A percentile compares a stretch with the other conserved stretches of the same genome.
Evolutionary conservation across 768 basidiomycete genomes (phyloP).

Genomic region (Tricholoma sp.): DNA sequence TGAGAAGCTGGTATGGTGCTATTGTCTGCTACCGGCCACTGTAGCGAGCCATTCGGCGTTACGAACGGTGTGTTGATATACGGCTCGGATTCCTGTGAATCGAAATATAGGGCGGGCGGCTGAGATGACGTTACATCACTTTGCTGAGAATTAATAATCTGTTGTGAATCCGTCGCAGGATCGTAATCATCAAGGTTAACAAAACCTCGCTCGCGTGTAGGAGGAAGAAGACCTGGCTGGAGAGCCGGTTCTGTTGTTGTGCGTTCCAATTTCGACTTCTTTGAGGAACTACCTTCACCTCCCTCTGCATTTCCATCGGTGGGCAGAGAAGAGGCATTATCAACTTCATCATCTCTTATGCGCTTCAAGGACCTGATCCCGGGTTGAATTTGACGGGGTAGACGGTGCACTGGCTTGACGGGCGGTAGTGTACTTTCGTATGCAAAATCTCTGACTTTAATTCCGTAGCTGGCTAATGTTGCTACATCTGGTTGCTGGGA

Average conservation of each 20-base stretch:
- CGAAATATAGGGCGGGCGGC: constrained; percentile 23
- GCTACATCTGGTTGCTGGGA: constrained; percentile 15
- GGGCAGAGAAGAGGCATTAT: constrained; percentile 8
- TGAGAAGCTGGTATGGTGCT: constrained; percentile 32
- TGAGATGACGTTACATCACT: constrained; percentile 16
- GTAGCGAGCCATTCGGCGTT: constrained; percentile 52
- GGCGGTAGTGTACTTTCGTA: constrained; percentile 65
- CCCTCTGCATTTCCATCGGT: background rate
- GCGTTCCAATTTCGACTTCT: constrained; percentile 25
- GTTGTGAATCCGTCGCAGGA: constrained; percentile 4
- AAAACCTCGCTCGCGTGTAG: constrained; percentile 19
- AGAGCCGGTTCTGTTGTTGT: constrained; percentile 28
- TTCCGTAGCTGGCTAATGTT: constrained; percentile 26
- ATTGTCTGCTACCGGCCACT: constrained; percentile 30
- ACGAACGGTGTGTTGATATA: constrained; percentile 48
- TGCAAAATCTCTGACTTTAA: constrained; percentile 59
- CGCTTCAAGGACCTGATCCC: constrained; percentile 25
- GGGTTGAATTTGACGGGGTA: constrained; percentile 40
- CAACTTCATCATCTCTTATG: constrained; percentile 21
- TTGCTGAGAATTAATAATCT: constrained; percentile 17
- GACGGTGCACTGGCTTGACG: constrained; percentile 44
- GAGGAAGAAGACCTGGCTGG: constrained; percentile 8
- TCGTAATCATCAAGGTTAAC: constrained; percentile 20
- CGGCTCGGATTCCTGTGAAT: constrained; percentile 42
- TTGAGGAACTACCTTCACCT: constrained; percentile 8